Base-by-base conservation (phyloP, 768 basidiomycete species). In the Lactarius indigo region DNA sequence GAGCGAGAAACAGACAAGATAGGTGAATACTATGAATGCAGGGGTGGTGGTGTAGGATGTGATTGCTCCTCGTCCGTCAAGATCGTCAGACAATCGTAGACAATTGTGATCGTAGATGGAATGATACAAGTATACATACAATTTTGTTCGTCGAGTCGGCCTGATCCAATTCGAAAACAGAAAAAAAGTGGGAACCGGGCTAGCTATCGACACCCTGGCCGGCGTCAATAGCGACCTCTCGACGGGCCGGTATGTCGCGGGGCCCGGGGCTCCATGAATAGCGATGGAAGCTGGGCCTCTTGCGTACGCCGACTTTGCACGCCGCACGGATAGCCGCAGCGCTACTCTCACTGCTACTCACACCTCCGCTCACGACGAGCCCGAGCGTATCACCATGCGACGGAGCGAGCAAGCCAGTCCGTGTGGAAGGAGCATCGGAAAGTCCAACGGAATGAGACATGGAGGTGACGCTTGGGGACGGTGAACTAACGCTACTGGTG, bases 281-380 rank as follows among this genome's bases (percentile, higher is more conserved):
- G 52, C 84, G 78, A 67, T 83, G 80, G 69, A 81, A 77, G 69
- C 78, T 81, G 66, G 78, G 79, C 69, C 80, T 80, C 73, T 79
- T 80, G 37, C 79, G 76, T 60, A 79, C 79, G 57, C 84, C 83
- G 20, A 81, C 76, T 73, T 79, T 80, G 58, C 82, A 82, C 13
- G 85, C 85, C 2, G 83, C 83, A 26, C 84, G 81, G 57, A 85
- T 84, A 39, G 82, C 83, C 18, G 79, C 75, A 1, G 74, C 74
- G 65, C 75, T 75, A 62, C 74, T 76, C 65, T 65, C 70, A 5
- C 55, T 66, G n/a, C 59, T 63, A 23, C 39, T 61, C 26, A 44
- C 44, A 57, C 59, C 65, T 54, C 35, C 56, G 54, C 62, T 60
- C 1, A 68, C 63, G 47, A 68, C 55, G 13, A 68, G 66, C 5